Evolutionary conservation across 139 green algal genomes (phyloP), one percentile per base, ranked within the genome.

Genomic region (Haematococcus sp.): DNA sequence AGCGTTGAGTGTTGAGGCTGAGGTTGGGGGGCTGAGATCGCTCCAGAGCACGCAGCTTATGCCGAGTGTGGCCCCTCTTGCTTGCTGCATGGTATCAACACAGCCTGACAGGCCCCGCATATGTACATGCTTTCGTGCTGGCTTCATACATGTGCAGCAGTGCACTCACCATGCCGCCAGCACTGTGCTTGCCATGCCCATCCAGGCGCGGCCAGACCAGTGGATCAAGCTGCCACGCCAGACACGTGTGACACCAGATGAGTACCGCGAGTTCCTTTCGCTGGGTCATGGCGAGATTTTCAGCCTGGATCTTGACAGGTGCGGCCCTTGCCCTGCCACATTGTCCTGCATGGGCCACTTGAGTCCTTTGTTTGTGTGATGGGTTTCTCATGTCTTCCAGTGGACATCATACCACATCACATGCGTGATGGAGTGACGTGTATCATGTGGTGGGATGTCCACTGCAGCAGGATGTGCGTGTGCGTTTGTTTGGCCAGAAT

Each of bases 231-330:
- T 97, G 79, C 93, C 93, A 2, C 84, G 91, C 7, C 93, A 97
- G 78, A 92, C 86, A 0, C 76, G 89, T 9, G 92, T 97, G 0
- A 88, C 81, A 4, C 87, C 86, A 0, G 93, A 97, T 25, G 93
- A 97, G 76, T 97, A 97, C 81, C 83, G 86, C 25, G 93, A 97
- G 74, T 97, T 97, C 76, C 80, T 97, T 58, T 70, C 67, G 0
- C 83, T 97, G 30, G 93, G 93, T 0, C 93, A 97, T 76, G 93
- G 93, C 1, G 93, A 95, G 33, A 92, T 97, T 54, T 97, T 93
- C 68, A 76, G 82, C 49, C 81, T 97, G 17, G 91, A 97, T 66
- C 44, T 94, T 11, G 88, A 96, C 71, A 76, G 79, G 84, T 88
- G 70, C 16, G 77, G 17, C 25, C 28, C 30, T 46, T n/a, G n/a